A percentile compares a stretch with the other conserved stretches of the same genome.
phyloP scores from a whole-genome alignment of 805 yeast species.

The Candida oleophila region DNA sequence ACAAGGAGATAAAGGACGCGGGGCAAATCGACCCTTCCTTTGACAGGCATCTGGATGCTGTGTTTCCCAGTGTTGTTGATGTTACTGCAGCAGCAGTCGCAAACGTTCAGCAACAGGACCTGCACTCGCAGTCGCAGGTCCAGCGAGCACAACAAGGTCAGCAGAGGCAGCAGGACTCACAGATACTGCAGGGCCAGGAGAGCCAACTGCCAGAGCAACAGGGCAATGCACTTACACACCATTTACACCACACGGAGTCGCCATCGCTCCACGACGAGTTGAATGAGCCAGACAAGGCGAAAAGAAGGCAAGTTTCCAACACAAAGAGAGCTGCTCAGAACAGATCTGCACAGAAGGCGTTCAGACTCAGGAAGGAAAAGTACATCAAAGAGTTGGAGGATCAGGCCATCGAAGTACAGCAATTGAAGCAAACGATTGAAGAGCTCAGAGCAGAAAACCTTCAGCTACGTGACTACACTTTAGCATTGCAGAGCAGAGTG shows the following conservation, averaged over 20 bases:
- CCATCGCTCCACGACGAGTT: conserved; percentile 5
- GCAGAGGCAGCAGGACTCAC: conserved; percentile 9
- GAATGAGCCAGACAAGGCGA: conserved; percentile 7
- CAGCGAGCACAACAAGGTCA: conserved; percentile 13
- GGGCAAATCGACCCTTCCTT: conserved; percentile 33
- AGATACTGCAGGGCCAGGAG: conserved; percentile 5
- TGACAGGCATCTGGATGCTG: conserved; percentile 23
- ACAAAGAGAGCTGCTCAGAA: conserved; percentile 91
- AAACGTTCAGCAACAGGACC: conserved; percentile 16
- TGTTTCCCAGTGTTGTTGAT: conserved; percentile 22
- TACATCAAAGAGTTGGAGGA: conserved; percentile 78
- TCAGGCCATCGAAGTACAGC: conserved; percentile 61
- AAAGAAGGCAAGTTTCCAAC: conserved; percentile 49
- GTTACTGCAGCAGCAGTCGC: conserved; percentile 25
- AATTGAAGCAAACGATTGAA: conserved; percentile 63
- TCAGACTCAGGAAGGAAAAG: conserved; percentile 79
- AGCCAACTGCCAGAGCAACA: conserved; percentile 12
- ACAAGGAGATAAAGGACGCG: conserved; percentile 21
- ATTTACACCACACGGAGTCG: conserved; percentile 2
- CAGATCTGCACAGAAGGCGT: conserved; percentile 88
- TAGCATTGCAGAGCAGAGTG: conserved; percentile 66
- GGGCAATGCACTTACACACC: conserved; percentile 3
- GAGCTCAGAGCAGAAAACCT: conserved; percentile 68
- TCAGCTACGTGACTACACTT: conserved; percentile 69
- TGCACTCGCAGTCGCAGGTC: conserved; percentile 3